These are phyloP conservation scores for Russula lepida DNA, from an alignment of 768 basidiomycete species.

Conservation along the genomic window DNA sequence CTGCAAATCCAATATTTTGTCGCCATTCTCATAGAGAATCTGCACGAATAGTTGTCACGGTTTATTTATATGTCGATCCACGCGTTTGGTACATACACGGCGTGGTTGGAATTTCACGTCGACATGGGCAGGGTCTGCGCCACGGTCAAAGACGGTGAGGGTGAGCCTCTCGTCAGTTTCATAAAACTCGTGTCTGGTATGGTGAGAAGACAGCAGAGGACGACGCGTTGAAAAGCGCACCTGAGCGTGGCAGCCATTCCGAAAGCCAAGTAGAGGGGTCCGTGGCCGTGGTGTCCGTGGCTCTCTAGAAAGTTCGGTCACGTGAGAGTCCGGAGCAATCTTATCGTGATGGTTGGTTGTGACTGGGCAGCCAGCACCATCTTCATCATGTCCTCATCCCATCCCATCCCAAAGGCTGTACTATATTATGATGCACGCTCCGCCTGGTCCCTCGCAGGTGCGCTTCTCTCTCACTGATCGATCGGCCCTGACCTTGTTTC, in stretches of 20 bases:
- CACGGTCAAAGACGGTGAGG: conserved; percentile 71
- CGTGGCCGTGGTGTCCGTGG: not conserved
- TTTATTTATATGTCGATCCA: not conserved
- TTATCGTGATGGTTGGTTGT: not conserved
- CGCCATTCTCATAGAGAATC: conserved; percentile 59
- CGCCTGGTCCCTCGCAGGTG: conserved; percentile 60
- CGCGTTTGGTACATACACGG: conserved; percentile 35
- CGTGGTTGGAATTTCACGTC: conserved; percentile 55
- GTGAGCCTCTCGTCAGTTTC: conserved; percentile 72
- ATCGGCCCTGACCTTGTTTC: not conserved
- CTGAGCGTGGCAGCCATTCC: conserved; percentile 11
- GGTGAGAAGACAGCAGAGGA: not conserved
- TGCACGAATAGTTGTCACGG: conserved; percentile 22
- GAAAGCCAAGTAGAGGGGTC: not conserved
- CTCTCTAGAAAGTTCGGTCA: conserved; percentile 17
- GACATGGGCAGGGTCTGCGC: conserved; percentile 58
- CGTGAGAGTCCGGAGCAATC: not conserved
- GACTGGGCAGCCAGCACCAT: not conserved
- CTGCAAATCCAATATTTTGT: conserved; percentile 60
- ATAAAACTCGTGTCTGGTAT: conserved; percentile 62
- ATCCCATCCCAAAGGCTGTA: conserved; percentile 60
- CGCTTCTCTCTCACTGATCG: not conserved
- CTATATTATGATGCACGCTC: conserved; percentile 59
- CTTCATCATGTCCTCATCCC: conserved; percentile 17
- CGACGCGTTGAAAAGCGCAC: not conserved